Base-by-base conservation (phyloP, 805 yeast species). In the Monosporozyma solicola region DNA sequence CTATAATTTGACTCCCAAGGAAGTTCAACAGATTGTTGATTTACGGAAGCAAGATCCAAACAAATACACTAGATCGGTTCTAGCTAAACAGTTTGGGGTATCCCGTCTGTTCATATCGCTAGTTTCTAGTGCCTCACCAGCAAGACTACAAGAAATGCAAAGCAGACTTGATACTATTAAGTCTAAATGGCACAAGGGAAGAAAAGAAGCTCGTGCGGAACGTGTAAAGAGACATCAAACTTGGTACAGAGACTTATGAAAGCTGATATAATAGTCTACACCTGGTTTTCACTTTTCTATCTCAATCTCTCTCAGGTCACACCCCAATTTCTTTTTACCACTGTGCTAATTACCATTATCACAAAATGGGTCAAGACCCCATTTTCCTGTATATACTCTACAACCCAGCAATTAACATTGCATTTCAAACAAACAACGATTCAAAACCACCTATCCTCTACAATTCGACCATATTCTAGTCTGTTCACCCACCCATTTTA, bases 41-140 rank as follows among this genome's bases (percentile, higher is more conserved):
- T 72, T 85, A 58, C 78, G 95, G 62, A 54, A 59, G 13, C 64
- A 70, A 41, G 80, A 86, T 60, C 92, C 94, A 1, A 72, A 70
- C 31, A 72, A 69, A 47, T 82, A 87, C 80, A 82, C 89, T 15
- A 76, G 85, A 57, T 75, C 78, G 52, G 76, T 74, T 13, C 73
- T 87, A 52, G 88, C 90, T 11, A 69, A 74, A 56, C 74, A 80
- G 67, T 88, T 75, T 64, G 69, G 74, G 33, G 81, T 81, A 44
- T 72, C 80, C 31, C 75, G 74, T 35, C 63, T 72, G 51, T 78
- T 80, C 49, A 76, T 87, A 39, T 79, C 82, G 6, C 63, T 84
- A 48, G 78, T 78, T 2, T 76, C 87, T 0, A 72, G 72, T n/a
- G 67, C 72, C 22, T 67, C 73, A 49, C 60, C 63, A 41, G 73